A percentile compares a stretch with the other conserved stretches of the same genome.
Evolutionary conservation across 2,329 filamentous ascomycete genomes (phyloP).

Genomic region (Coniochaeta sp.): DNA sequence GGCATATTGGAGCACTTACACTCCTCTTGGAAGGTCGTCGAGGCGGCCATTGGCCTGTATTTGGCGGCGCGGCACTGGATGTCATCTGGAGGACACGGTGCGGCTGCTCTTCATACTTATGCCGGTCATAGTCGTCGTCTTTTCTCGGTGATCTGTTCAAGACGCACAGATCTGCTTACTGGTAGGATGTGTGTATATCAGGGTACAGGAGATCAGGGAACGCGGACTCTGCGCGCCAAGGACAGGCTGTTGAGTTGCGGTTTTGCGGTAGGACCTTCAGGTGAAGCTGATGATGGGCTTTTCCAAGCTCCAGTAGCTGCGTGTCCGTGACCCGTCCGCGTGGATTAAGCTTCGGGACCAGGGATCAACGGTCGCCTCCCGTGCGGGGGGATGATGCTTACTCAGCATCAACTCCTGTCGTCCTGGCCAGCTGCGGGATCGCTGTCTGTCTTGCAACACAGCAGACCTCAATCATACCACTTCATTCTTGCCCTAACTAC

Average conservation of each 20-base stretch:
- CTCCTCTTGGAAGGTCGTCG: constrained; percentile 36
- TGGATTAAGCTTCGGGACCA: neutral
- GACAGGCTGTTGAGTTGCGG: neutral
- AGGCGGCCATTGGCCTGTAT: constrained; percentile 29
- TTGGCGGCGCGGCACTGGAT: neutral
- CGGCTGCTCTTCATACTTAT: neutral
- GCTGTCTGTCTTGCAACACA: neutral
- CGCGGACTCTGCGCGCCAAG: neutral
- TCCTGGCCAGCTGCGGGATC: no score
- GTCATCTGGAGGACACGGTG: constrained; percentile 1
- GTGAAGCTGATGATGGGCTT: neutral
- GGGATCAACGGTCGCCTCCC: neutral
- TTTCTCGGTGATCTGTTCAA: neutral
- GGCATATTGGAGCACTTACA: constrained; percentile 22
- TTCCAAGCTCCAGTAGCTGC: neutral
- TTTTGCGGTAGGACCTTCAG: neutral
- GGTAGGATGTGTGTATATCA: neutral
- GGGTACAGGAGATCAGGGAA: neutral
- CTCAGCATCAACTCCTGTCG: neutral
- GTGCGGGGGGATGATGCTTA: neutral
- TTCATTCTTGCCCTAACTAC: no score
- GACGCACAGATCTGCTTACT: neutral
- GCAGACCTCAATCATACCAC: no score
- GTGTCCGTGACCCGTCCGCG: neutral
- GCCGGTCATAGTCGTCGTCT: neutral